Evolutionary conservation across 345 rosid species (phyloP).

Genomic region (Brassica rapa): DNA sequence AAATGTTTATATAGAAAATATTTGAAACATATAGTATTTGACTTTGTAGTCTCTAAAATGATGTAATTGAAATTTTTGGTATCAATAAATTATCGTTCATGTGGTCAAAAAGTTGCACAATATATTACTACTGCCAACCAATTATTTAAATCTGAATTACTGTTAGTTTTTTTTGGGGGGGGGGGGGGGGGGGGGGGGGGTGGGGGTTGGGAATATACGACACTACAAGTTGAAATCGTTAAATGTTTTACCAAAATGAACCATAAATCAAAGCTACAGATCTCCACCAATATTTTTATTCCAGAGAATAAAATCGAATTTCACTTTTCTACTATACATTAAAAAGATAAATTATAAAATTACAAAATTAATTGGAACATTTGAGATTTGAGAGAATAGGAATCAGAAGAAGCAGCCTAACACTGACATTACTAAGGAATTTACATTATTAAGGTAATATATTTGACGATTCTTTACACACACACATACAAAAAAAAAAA

Average conservation of each 20-base stretch:
- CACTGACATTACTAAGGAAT: conserved; percentile 12
- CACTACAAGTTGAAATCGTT: background rate
- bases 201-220: background rate
- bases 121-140: too few relatives aligned
- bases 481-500: background rate
- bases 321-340: background rate
- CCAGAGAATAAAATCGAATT: conserved; percentile 17
- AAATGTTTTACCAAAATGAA: background rate
- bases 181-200: too few relatives aligned
- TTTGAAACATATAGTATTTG: background rate
- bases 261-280: conserved; percentile 11
- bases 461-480: conserved; percentile 13
- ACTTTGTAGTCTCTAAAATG: background rate
- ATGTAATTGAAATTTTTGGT: background rate
- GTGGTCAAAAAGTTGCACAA: too few relatives aligned
- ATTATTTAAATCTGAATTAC: background rate
- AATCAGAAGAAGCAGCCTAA: conserved; percentile 29
- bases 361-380: background rate
- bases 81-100: background rate
- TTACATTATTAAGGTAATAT: conserved; percentile 10
- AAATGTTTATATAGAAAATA: background rate
- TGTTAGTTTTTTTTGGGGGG: background rate
- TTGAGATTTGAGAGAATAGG: conserved; percentile 10
- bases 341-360: background rate
- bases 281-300: conserved; percentile 19